Evolutionary conservation across 345 rosid species (phyloP).

Genomic region (Eucalyptus sideroxylon): DNA sequence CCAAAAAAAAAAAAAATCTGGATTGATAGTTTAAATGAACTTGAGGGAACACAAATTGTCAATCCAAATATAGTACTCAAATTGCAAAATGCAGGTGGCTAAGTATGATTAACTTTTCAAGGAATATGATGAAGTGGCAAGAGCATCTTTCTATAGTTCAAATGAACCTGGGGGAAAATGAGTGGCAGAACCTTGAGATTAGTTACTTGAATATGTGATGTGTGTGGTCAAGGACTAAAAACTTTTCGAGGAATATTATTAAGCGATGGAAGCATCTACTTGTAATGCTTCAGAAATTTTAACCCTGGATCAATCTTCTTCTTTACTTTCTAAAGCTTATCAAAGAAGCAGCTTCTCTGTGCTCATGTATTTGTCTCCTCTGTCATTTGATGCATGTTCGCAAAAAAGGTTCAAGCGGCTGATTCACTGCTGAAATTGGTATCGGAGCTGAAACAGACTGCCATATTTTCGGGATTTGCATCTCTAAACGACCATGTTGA

Average conservation of each 20-base stretch:
- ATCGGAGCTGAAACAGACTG: slow-evolving; percentile 81
- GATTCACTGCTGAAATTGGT: slow-evolving; percentile 84
- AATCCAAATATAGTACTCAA: neutral
- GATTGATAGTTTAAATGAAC: neutral
- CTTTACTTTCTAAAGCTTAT: neutral
- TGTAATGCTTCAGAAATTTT: neutral
- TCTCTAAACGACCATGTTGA: slow-evolving; percentile 85
- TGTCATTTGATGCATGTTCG: neutral
- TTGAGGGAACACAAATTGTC: neutral
- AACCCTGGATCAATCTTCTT: neutral
- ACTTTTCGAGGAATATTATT: neutral
- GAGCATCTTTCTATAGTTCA: neutral
- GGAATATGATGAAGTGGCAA: neutral
- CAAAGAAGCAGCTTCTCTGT: neutral
- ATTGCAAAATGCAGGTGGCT: neutral
- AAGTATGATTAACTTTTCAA: neutral
- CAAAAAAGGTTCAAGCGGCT: slow-evolving; percentile 72
- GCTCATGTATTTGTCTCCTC: neutral
- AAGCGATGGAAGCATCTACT: neutral
- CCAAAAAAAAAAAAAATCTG: too few relatives aligned
- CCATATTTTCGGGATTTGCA: slow-evolving; percentile 87
- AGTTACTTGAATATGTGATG: neutral
- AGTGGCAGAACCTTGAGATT: neutral
- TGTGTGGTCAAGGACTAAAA: neutral
- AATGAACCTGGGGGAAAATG: neutral